Conservation (phyloP, 495 filamentous ascomycete genomes). For the Aspergillus carlsbadensis region DNA sequence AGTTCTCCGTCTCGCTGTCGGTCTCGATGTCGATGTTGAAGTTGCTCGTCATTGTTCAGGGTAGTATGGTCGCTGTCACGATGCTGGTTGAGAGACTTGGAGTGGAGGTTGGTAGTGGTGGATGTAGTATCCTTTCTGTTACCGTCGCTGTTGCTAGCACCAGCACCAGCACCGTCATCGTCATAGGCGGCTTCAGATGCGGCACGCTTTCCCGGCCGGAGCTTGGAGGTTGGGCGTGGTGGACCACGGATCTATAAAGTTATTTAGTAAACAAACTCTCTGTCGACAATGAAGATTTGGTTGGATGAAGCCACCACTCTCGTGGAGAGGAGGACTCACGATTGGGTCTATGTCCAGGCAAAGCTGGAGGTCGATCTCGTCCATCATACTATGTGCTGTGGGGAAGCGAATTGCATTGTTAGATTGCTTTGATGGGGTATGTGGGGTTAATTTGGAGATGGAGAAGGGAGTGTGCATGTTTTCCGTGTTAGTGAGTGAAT, state of each 20-base stretch:
- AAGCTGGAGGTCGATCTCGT: conserved; percentile 20
- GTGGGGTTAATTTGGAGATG: not conserved
- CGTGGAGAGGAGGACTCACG: conserved; percentile 9
- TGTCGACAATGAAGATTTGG: not conserved
- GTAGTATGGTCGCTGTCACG: not conserved
- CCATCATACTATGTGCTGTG: conserved; percentile 16
- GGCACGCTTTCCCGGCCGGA: no score
- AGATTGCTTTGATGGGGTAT: not conserved
- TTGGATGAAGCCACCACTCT: no score
- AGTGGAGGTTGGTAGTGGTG: no score
- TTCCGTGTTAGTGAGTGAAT: no score
- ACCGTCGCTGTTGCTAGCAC: no score
- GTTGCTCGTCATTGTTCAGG: not conserved
- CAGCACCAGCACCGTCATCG: no score
- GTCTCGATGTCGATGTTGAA: not conserved
- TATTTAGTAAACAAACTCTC: no score
- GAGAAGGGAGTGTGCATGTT: not conserved
- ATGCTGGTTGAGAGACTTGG: not conserved
- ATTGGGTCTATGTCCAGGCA: conserved; percentile 20
- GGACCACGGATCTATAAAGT: no score
- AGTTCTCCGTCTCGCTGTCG: not conserved
- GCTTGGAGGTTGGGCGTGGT: no score
- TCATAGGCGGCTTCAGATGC: no score
- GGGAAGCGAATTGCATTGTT: not conserved
- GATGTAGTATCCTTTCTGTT: no score